Evolutionary conservation across 305 asterid species (phyloP).

Genomic region (Solanum hybrid): DNA sequence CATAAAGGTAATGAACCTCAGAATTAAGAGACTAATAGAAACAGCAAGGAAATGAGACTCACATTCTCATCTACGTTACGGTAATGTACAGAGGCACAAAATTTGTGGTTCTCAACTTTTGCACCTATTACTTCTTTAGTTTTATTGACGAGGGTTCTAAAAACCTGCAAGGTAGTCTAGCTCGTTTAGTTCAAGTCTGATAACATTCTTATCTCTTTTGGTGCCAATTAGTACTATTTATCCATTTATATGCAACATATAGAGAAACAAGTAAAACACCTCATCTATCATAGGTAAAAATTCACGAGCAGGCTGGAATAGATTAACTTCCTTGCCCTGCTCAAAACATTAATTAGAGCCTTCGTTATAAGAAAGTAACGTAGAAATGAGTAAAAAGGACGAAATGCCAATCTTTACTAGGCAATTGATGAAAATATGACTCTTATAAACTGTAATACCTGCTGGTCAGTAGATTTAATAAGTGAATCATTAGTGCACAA

Average conservation of each 20-base stretch:
- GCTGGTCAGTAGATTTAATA: conserved; percentile 24
- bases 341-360: neutral
- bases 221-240: neutral
- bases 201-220: neutral
- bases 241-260: neutral
- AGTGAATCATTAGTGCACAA: neutral
- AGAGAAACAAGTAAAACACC: conserved; percentile 21
- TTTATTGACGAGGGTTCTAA: conserved; percentile 33
- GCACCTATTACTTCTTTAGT: conserved; percentile 46
- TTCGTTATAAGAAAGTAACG: neutral
- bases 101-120: conserved; percentile 67
- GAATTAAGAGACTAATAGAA: neutral
- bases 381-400: neutral
- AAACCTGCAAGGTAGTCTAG: conserved; percentile 31
- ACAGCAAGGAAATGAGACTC: conserved; percentile 13
- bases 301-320: conserved; percentile 64
- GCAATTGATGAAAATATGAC: neutral
- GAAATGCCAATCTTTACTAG: neutral
- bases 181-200: neutral
- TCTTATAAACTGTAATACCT: conserved; percentile 19
- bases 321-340: conserved; percentile 51
- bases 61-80: conserved; percentile 69
- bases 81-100: conserved; percentile 62
- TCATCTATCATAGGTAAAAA: conserved; percentile 55
- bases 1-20: neutral